phyloP scores from a whole-genome alignment of 768 basidiomycete species.

The Auriscalpium orientale region DNA sequence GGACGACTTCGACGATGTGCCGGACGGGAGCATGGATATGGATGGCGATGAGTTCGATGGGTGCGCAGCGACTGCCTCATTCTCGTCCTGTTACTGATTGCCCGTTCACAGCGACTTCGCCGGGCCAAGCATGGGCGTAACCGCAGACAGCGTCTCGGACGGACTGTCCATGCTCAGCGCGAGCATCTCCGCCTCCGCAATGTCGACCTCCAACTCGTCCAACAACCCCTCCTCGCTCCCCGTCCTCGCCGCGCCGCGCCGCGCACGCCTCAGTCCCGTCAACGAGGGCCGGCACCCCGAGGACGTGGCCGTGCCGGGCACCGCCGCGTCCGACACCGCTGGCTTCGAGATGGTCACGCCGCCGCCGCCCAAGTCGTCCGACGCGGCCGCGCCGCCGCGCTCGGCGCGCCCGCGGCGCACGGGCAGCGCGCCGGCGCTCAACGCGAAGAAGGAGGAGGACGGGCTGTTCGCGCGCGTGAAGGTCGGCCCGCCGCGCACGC shows the following conservation, averaged over 20 bases:
- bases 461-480: constrained; percentile 44
- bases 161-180: constrained; percentile 51
- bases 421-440: constrained; percentile 10
- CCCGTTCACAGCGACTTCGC: constrained; percentile 52
- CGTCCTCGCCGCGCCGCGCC: constrained; percentile 23
- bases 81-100: background rate
- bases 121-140: constrained; percentile 43
- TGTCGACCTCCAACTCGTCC: constrained; percentile 52
- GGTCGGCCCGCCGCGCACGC: constrained; percentile 35
- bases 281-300: constrained; percentile 12
- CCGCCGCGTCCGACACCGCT: constrained; percentile 25
- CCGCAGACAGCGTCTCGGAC: constrained; percentile 61
- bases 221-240: constrained; percentile 41
- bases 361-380: constrained; percentile 19
- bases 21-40: constrained; percentile 41
- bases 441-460: constrained; percentile 16
- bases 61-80: constrained; percentile 33
- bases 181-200: constrained; percentile 36
- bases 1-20: constrained; percentile 42
- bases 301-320: constrained; percentile 23
- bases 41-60: constrained; percentile 77
- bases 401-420: background rate
- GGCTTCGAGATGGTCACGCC: constrained; percentile 54
- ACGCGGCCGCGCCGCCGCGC: background rate
- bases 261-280: constrained; percentile 56